Base-by-base conservation (phyloP, 331 rosid species). In the Prunus yedoensis region DNA sequence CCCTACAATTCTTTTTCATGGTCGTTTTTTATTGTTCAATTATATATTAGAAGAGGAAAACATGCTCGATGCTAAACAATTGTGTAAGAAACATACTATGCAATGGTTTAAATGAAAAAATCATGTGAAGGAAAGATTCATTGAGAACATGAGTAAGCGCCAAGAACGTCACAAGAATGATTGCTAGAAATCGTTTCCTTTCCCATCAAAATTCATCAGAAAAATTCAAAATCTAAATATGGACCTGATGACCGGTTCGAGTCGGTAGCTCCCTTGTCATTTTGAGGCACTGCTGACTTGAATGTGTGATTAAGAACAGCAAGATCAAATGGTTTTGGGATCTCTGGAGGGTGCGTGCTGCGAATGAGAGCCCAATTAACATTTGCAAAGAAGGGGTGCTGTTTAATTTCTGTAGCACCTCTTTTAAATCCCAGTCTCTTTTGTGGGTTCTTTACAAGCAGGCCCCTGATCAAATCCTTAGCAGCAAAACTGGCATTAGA, bases 311-410 rank as follows among this genome's bases (percentile, higher is more conserved):
- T 80, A 47, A 82, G 62, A 43, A 66, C 51, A 54, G 82, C 32
- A 21, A 83, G 74, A 74, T 88, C 88, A 63, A 85, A 66, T 23
- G 91, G 86, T 52, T 74, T 88, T 15, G 89, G 91, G 56, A 88
- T 79, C 46, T 85, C 86, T 16, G 91, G 91, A 59, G 91, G 91
- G 8, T 35, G 73, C 5, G 85, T 85, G 54, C 86, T n/a, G 12
- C 91, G 86, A 58, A 88, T 82, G 38, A 88, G 85, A 66, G 91
- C 89, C 91, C 91, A 88, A 74, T 88, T 88, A n/a, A 81, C 80
- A 65, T 71, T 71, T 61, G 82, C 81, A 65, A 88, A 88, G 80
- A 88, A 88, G 17, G 91, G 85, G 23, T 88, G 91, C 38, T 88
- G 88, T 71, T 88, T 88, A 30, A 88, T 85, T 75, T 88, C 91